Base-by-base conservation (phyloP, 2,329 filamentous ascomycete genomes). In the Fusarium drepaniforme region DNA sequence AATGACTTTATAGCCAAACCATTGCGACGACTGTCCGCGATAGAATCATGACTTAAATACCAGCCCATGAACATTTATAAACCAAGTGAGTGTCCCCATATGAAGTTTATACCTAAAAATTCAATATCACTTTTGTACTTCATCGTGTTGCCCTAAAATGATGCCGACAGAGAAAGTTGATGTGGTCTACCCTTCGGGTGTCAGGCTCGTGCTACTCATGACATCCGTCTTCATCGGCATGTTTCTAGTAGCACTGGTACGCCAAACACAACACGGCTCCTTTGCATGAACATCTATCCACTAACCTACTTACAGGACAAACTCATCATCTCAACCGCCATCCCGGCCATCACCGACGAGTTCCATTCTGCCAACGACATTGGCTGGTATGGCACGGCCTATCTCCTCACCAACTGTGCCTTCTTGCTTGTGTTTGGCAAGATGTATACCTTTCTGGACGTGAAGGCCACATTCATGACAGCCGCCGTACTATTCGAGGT, bases 391-490 rank as follows among this genome's bases (percentile, higher is more conserved):
- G 80, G 80, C 13, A 76, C 73, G 21, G 81, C 83, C 58, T 85
- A 84, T 66, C 77, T 85, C 42, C 81, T 86, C 44, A 83, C 84
- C n/a, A 81, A 81, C 16, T 80, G 81, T 63, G 81, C 83, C 0
- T 80, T 83, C 23, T 82, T 84, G 66, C 76, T 84, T 8, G 74
- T 82, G 4, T 82, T 81, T 63, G 83, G 83, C 12, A 85, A 84
- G 56, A 68, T 86, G 35, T 87, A 86, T 72, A 85, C 82, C n/a
- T 85, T 86, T 68, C 85, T 74, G 33, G 74, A 78, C 8, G 73
- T 80, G 66, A 82, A 82, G 59, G 49, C 62, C 44, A 73, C 78
- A 21, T 80, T 80, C 57, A 72, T 81, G n/a, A 49, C 65, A 53
- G 67, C 76, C 12, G 65, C 79, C 30, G n/a, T 75, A 13, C 67